These are phyloP conservation scores for Daldinia eschscholtzii DNA, from an alignment of 2,329 filamentous ascomycete species.

Conservation along the genomic window DNA sequence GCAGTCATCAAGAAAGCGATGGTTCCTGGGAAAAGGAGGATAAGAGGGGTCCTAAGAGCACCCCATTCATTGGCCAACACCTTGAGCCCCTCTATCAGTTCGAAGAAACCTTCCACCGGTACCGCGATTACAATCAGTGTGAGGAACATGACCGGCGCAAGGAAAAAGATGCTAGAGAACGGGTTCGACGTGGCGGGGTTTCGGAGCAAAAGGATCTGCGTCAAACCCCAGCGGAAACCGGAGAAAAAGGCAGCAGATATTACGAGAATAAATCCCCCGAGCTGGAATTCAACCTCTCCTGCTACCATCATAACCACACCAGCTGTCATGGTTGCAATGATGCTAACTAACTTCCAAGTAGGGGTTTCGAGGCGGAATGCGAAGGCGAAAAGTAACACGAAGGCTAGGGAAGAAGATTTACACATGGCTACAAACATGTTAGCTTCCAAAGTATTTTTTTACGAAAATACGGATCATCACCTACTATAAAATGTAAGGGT, in stretches of 20 bases:
- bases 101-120: conserved; percentile 82
- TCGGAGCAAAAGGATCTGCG: conserved; percentile 92
- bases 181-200: conserved; percentile 97
- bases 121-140: conserved; percentile 84
- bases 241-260: conserved; percentile 96
- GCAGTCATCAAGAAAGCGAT: conserved; percentile 98
- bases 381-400: conserved; percentile 95
- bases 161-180: conserved; percentile 95
- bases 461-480: conserved; percentile 48
- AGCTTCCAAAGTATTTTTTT: conserved; percentile 10
- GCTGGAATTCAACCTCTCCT: conserved; percentile 90
- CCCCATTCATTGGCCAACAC: conserved; percentile 77
- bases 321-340: conserved; percentile 91
- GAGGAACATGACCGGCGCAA: conserved; percentile 97
- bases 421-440: conserved; percentile 79
- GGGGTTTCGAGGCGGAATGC: conserved; percentile 90
- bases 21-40: conserved; percentile 88
- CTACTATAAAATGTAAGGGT: conserved; percentile 94
- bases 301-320: conserved; percentile 99
- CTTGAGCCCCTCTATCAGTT: conserved; percentile 74
- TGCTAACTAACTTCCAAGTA: conserved; percentile 85
- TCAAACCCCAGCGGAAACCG: conserved; percentile 98
- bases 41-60: conserved; percentile 71
- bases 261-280: conserved; percentile 88
- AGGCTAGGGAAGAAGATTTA: conserved; percentile 95